phyloP scores from a whole-genome alignment of 495 filamentous ascomycete species.

The Penicillium soppii region DNA sequence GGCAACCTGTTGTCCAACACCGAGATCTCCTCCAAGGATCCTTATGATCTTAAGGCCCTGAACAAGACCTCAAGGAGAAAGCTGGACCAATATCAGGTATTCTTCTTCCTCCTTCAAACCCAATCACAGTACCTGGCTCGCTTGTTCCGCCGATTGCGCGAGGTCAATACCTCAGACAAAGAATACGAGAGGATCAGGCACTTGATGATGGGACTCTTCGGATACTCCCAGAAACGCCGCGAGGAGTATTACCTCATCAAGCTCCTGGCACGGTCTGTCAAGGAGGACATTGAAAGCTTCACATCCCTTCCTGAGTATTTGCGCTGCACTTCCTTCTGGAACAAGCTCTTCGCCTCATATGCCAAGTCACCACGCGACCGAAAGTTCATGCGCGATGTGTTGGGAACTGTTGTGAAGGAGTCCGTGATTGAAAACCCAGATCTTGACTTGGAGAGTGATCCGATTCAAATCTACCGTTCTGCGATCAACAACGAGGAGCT shows the following conservation, averaged over 20 bases:
- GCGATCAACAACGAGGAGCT: slow-evolving; percentile 96
- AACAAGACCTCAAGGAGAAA: slow-evolving; percentile 96
- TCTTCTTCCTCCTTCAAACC: slow-evolving; percentile 97
- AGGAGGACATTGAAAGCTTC: slow-evolving; percentile 81
- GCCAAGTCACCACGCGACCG: slow-evolving; percentile 88
- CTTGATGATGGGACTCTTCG: slow-evolving; percentile 94
- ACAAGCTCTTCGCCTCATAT: slow-evolving; percentile 80
- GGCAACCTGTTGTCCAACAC: slow-evolving; percentile 83
- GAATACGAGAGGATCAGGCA: slow-evolving; percentile 90
- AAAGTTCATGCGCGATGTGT: slow-evolving; percentile 82
- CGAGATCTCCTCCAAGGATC: slow-evolving; percentile 83
- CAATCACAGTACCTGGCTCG: slow-evolving; percentile 92
- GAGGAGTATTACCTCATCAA: slow-evolving; percentile 98
- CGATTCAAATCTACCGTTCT: slow-evolving; percentile 94
- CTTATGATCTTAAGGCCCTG: slow-evolving; percentile 93
- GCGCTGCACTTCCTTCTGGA: slow-evolving; percentile 90
- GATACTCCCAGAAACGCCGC: slow-evolving; percentile 92
- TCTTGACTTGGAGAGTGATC: slow-evolving; percentile 93
- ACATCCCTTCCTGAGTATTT: slow-evolving; percentile 77
- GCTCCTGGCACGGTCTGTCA: slow-evolving; percentile 76
- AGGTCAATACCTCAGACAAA: slow-evolving; percentile 83
- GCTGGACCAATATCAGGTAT: slow-evolving; percentile 92
- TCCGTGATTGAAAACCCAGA: slow-evolving; percentile 89
- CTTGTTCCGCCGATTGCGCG: slow-evolving; percentile 79
- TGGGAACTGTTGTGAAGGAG: slow-evolving; percentile 79